These are phyloP conservation scores for Pichia scutulata DNA, from an alignment of 805 yeast species.

Conservation along the genomic window DNA sequence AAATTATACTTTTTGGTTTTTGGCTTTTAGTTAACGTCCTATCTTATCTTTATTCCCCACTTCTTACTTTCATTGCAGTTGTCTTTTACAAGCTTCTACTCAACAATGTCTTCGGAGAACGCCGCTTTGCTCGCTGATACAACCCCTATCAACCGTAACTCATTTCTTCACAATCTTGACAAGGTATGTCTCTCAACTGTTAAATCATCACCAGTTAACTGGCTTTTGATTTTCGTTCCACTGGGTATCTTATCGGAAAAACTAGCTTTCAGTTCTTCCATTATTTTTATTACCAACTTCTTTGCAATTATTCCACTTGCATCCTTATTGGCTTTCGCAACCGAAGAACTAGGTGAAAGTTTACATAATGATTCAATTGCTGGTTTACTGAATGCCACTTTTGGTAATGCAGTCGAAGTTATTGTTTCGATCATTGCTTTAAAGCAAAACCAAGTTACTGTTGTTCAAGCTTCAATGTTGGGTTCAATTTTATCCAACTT, in stretches of 20 bases:
- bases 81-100: not conserved
- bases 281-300: constrained; percentile 68
- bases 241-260: constrained; percentile 72
- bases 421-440: constrained; percentile 91
- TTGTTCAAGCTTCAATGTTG: constrained; percentile 95
- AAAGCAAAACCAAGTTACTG: constrained; percentile 75
- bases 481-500: constrained; percentile 89
- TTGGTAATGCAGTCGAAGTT: constrained; percentile 96
- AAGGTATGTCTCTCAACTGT: constrained; percentile 9
- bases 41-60: too few relatives aligned
- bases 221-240: constrained; percentile 78
- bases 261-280: constrained; percentile 44
- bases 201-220: constrained; percentile 52
- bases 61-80: too few relatives aligned
- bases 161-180: not conserved
- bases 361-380: constrained; percentile 85
- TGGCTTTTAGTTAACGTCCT: too few relatives aligned
- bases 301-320: constrained; percentile 90
- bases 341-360: constrained; percentile 82
- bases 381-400: constrained; percentile 90
- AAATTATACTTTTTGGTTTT: too few relatives aligned
- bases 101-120: constrained; percentile 1
- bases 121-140: not conserved
- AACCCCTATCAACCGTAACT: not conserved
- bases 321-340: constrained; percentile 80